Evolutionary conservation across 139 green algal species (phyloP).

Genomic region (Limnomonas spitsbergensis): DNA sequence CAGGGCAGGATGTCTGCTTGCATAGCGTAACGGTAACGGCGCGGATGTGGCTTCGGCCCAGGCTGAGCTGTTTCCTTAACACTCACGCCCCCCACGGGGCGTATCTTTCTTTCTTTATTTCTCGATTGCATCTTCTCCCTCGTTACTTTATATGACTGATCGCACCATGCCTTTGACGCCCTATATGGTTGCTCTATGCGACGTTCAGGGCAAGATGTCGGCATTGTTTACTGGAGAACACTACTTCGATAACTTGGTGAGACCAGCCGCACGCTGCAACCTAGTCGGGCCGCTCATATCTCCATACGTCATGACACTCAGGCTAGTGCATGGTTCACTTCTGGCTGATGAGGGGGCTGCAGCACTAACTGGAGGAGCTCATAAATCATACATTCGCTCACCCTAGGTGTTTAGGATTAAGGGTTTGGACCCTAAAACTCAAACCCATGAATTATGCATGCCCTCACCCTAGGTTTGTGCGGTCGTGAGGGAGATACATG

Average conservation of each 20-base stretch:
- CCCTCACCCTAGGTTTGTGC: too few relatives aligned
- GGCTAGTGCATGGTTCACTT: too few relatives aligned
- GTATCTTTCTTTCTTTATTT: too few relatives aligned
- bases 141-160: too few relatives aligned
- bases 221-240: not conserved
- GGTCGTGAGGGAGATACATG: too few relatives aligned
- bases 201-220: slow-evolving; percentile 12
- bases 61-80: not conserved
- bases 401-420: slow-evolving; percentile 4
- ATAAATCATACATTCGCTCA: not conserved
- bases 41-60: not conserved
- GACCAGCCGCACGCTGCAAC: not conserved
- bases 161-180: too few relatives aligned
- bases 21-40: not conserved
- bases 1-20: not conserved
- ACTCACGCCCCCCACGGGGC: too few relatives aligned
- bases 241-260: slow-evolving; percentile 20
- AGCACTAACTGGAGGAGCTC: not conserved
- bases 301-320: too few relatives aligned
- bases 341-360: not conserved
- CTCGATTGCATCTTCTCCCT: too few relatives aligned
- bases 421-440: too few relatives aligned
- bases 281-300: too few relatives aligned
- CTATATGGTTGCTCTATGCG: not conserved
- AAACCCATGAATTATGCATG: too few relatives aligned